Percentiles rank a stretch among this genome's conserved stretches.
These are phyloP conservation scores for Aspergillus oerlinghausenensis DNA, from an alignment of 2,329 filamentous ascomycete genomes.

Conservation along the genomic window DNA sequence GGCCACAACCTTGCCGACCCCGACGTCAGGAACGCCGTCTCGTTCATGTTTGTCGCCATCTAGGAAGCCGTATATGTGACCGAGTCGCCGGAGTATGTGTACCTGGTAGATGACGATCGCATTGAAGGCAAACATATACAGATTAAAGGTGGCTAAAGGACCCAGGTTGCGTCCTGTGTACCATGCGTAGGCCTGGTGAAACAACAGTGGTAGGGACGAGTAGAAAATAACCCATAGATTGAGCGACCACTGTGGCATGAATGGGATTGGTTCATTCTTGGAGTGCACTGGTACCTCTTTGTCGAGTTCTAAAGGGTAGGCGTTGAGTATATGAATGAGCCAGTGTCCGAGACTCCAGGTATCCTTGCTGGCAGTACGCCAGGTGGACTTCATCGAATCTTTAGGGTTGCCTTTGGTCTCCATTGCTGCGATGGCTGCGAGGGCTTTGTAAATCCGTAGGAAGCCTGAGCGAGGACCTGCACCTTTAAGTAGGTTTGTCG, in stretches of 20 bases:
- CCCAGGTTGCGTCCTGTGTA: conserved; percentile 29
- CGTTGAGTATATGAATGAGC: conserved; percentile 28
- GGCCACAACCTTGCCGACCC: conserved; percentile 29
- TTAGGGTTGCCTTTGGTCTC: conserved; percentile 15
- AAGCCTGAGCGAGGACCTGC: neutral
- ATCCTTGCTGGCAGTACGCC: conserved; percentile 24
- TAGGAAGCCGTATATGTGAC: conserved; percentile 38
- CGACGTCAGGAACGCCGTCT: conserved; percentile 41
- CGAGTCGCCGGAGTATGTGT: conserved; percentile 35
- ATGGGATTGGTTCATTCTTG: conserved; percentile 42
- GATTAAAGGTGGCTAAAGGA: conserved; percentile 27
- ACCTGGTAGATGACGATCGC: conserved; percentile 39
- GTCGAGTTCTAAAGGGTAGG: conserved; percentile 25
- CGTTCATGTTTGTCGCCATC: conserved; percentile 44
- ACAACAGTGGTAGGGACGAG: conserved; percentile 31
- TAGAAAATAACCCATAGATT: conserved; percentile 41
- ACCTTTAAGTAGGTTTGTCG: neutral
- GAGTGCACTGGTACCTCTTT: conserved; percentile 34
- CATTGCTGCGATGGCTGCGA: neutral
- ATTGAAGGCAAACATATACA: conserved; percentile 41
- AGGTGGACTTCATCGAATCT: conserved; percentile 42
- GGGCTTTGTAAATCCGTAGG: neutral
- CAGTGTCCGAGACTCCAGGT: conserved; percentile 31
- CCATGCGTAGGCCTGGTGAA: conserved; percentile 35
- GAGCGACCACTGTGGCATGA: conserved; percentile 31